Percentiles rank a stretch among this genome's conserved stretches.
Evolutionary conservation across 345 rosid species (phyloP).

Genomic region (Populus davidiana): DNA sequence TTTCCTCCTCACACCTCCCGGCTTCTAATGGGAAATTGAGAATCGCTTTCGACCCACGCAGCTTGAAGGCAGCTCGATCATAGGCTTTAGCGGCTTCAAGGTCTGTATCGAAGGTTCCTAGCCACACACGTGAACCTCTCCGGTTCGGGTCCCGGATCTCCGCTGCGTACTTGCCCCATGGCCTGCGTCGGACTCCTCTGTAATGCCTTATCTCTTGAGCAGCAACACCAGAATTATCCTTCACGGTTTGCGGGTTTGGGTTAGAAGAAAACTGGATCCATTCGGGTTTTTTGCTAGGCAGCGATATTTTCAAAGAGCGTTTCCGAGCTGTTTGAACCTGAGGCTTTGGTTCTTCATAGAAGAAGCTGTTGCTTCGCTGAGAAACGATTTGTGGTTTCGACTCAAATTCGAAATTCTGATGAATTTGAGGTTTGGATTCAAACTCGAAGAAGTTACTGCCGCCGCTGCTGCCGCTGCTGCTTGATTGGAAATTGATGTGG

Average conservation of each 20-base stretch:
- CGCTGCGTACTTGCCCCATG: constrained; percentile 97
- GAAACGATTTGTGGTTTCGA: not conserved
- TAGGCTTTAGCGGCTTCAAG: constrained; percentile 84
- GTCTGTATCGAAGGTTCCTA: constrained; percentile 75
- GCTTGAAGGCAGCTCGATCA: constrained; percentile 72
- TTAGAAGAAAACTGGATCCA: constrained; percentile 44
- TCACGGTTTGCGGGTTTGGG: not conserved
- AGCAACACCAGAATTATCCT: not conserved
- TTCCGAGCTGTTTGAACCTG: not conserved
- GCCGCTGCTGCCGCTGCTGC: not conserved
- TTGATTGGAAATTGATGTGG: not conserved
- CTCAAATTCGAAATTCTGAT: not conserved
- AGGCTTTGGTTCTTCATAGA: constrained; percentile 31
- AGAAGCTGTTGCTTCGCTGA: not conserved
- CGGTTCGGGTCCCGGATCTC: constrained; percentile 88
- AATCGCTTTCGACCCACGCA: constrained; percentile 81
- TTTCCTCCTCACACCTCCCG: constrained; percentile 29
- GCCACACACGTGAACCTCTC: constrained; percentile 75
- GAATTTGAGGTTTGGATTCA: constrained; percentile 18
- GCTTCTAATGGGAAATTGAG: constrained; percentile 86
- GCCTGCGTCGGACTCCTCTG: constrained; percentile 85
- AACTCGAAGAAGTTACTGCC: constrained; percentile 16
- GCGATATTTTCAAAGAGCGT: constrained; percentile 40
- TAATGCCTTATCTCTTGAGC: constrained; percentile 48
- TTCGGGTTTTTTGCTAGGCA: constrained; percentile 42